Base-by-base conservation (phyloP, 768 basidiomycete species). In the Chlorophyllum brunneum region DNA sequence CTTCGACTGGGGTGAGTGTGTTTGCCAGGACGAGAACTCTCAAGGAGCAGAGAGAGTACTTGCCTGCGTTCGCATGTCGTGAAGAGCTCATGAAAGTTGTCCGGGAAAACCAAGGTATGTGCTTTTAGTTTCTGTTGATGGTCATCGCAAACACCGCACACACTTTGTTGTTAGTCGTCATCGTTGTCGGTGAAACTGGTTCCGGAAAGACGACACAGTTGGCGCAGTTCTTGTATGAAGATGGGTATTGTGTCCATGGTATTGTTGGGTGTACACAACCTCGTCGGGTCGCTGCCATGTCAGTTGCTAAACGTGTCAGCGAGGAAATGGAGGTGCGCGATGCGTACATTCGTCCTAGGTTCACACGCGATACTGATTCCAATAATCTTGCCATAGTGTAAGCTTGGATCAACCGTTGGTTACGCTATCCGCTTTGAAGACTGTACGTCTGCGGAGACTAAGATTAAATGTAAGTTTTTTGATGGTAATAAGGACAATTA, bases 341-440 rank as follows among this genome's bases (percentile, higher is more conserved):
- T 51, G 18, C 39, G 13, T 16, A 42, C 46, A 20, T 43, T 26
- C 24, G 43, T 41, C 30, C n/a, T n/a, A n/a, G 6, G 10, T 2
- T 15, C n/a, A 38, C 22, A 45, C 4, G 36, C 20, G 49, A 42
- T 60, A 41, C 41, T 38, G 2, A 54, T 29, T 45, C 2, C n/a
- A 9, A n/a, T n/a, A n/a, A n/a, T n/a, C n/a, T 23, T 43, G 11
- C 10, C 27, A 7, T 52, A 91, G 86, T 92, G 91, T 69, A 89
- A 92, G 71, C 80, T 98, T 0, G 97, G 95, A 5, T 76, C 79
- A 3, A 85, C 83, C 1, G 97, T 99, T 16, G 97, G 97, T 10
- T 99, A 99, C 66, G 92, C 93, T 10, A 98, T 99, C 65, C 92
- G 97, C 51, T 98, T 99, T 59, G 97, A 99, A 68, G 97, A 99